Base-by-base conservation (phyloP, 129 eudicot species). In the Logfia minima region DNA sequence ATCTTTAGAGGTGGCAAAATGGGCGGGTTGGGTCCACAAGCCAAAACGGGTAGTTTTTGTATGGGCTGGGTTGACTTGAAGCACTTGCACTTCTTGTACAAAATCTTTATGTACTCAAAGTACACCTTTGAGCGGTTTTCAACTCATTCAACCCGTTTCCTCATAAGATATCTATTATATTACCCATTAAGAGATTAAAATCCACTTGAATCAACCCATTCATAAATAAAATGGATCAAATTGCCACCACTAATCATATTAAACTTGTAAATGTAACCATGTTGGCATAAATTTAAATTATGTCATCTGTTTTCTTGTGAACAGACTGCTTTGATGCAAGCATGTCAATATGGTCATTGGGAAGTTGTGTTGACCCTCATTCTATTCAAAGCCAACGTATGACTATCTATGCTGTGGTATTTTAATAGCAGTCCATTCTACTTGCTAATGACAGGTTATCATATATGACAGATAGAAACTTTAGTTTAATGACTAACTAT, bases 321-420 rank as follows among this genome's bases (percentile, higher is more conserved):
- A 66, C 90, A 95, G 99, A 95, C 99, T 62, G 99, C 99, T 70
- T 80, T 95, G 87, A 95, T 95, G 99, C 99, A 95, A 89, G 97
- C 97, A 66, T 91, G 97, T 81, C 99, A 95, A 86, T 88, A 91
- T 78, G 99, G 99, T 79, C 97, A 89, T 62, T 95, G 99, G 99
- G 99, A 95, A 82, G 99, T 91, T 85, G 97, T 89, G 72, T 88
- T 87, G 86, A 95, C 94, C 43, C 86, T 95, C 34, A 80, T 95
- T 68, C 96, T 95, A 61, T 89, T 77, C 84, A 91, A 86, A 76
- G 99, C 99, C 79, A 89, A 91, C 68, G 99, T 95, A 91, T 19
- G 97, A 81, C 53, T 59, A 21, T 80, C 18, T 80, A 7, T 14
- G 23, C 71, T 77, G 28, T 29, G 21, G 24, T 78, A 55, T 78